Percentiles rank a stretch among this genome's conserved stretches.
These are phyloP conservation scores for Sequoia sempervirens DNA, from an alignment of 75 land plant genomes.

Conservation along the genomic window DNA sequence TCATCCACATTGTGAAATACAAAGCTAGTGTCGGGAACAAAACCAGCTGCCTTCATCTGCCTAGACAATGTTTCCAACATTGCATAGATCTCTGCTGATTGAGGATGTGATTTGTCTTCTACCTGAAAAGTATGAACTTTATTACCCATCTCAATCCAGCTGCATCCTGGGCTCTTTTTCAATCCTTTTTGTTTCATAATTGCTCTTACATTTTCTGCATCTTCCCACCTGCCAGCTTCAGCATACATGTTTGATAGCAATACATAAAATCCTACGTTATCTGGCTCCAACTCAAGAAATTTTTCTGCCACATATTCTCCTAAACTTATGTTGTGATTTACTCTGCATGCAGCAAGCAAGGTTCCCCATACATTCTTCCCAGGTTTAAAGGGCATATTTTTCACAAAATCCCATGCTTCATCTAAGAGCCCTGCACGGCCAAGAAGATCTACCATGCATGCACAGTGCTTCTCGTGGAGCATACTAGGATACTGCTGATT, in stretches of 20 bases:
- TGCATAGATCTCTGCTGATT: too few species aligned
- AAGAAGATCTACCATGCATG: conserved; percentile 39
- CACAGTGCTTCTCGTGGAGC: conserved; percentile 30
- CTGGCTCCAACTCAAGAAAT: conserved; percentile 23
- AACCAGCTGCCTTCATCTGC: not conserved
- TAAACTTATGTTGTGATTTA: conserved; percentile 18
- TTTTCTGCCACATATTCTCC: conserved; percentile 19
- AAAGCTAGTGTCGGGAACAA: too few species aligned
- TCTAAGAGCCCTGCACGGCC: conserved; percentile 36
- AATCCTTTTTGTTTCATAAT: conserved; percentile 14
- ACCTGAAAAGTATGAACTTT: too few species aligned
- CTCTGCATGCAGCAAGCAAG: conserved; percentile 30
- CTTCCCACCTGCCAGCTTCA: conserved; percentile 26
- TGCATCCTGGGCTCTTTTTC: not conserved
- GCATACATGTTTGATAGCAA: conserved; percentile 29
- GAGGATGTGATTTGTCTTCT: too few species aligned
- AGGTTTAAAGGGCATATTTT: conserved; percentile 13
- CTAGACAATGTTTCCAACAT: too few species aligned
- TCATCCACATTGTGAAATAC: too few species aligned
- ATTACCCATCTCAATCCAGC: too few species aligned
- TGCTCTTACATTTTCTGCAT: conserved; percentile 21
- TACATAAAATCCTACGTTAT: conserved; percentile 27
- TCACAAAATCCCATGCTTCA: conserved; percentile 22
- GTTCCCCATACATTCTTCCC: conserved; percentile 23
- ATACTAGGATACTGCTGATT: conserved; percentile 13